Evolutionary conservation across 2,329 filamentous ascomycete genomes (phyloP).

Genomic region (Chaetomiaceae sp.): DNA sequence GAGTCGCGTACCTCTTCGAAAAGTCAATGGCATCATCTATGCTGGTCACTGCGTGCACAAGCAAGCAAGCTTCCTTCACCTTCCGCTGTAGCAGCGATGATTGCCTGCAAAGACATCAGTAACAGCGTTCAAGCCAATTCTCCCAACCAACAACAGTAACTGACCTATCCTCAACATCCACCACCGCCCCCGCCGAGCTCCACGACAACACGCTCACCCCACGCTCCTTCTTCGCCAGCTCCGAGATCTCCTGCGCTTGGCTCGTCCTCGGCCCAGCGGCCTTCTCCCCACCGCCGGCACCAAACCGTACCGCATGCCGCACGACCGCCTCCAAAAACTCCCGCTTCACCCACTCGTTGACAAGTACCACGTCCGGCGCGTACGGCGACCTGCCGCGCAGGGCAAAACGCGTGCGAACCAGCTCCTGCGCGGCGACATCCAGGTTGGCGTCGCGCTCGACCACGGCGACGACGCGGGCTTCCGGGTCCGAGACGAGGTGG

Average conservation of each 20-base stretch:
- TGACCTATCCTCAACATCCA: constrained; percentile 6
- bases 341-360: constrained; percentile 6
- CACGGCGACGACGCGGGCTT: not conserved
- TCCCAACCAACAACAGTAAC: not conserved
- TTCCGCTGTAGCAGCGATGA: not conserved
- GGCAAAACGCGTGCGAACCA: constrained; percentile 1
- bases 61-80: constrained; percentile 2
- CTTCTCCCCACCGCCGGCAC: not conserved
- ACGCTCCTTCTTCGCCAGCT: not conserved
- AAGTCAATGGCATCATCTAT: constrained; percentile 10
- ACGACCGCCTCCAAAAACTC: constrained; percentile 1
- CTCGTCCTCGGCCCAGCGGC: not conserved
- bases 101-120: not conserved
- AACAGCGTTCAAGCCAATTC: not conserved
- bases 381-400: constrained; percentile 5
- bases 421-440: not conserved
- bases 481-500: not conserved
- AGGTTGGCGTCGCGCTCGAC: constrained; percentile 2
- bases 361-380: not conserved
- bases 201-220: constrained; percentile 7
- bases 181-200: constrained; percentile 1
- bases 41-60: constrained; percentile 4
- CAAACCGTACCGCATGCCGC: not conserved
- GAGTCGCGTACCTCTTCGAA: not conserved
- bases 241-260: not conserved